A percentile compares a stretch with the other conserved stretches of the same genome.
Evolutionary conservation across 805 yeast genomes (phyloP).

Genomic region (Saccharomyces eubayanus): DNA sequence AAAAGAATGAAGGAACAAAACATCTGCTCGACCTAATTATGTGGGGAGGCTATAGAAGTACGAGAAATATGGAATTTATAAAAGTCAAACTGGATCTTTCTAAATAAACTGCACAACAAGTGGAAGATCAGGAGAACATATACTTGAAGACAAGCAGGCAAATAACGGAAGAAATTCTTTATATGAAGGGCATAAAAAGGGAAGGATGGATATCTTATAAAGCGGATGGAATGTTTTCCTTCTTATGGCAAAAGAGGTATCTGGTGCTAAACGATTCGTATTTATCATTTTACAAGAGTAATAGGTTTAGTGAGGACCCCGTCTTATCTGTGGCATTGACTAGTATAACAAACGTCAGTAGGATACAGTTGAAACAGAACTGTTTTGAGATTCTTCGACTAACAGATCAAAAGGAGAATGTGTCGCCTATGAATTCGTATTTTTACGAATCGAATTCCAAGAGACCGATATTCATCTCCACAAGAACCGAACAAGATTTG

Average conservation of each 20-base stretch:
- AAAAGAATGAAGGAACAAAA: neutral
- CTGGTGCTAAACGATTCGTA: conserved; percentile 66
- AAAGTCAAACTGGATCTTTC: neutral
- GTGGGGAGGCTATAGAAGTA: neutral
- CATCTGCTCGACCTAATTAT: neutral
- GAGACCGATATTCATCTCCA: conserved; percentile 60
- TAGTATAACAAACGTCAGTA: conserved; percentile 50
- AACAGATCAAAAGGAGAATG: conserved; percentile 11
- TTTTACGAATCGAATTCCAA: conserved; percentile 22
- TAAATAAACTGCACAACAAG: neutral
- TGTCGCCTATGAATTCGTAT: conserved; percentile 4
- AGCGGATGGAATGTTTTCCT: conserved; percentile 79
- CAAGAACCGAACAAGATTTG: conserved; percentile 67
- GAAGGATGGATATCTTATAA: conserved; percentile 80
- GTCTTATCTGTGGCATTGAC: conserved; percentile 45
- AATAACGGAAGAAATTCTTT: neutral
- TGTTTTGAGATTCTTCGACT: conserved; percentile 68
- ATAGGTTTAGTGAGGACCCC: conserved; percentile 36
- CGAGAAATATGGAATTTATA: neutral
- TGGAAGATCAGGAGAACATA: neutral
- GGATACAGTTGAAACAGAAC: conserved; percentile 60
- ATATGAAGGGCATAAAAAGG: conserved; percentile 13
- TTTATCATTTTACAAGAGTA: conserved; percentile 63
- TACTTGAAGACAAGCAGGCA: neutral
- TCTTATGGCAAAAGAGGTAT: conserved; percentile 83